Base-by-base conservation (phyloP, 164 flowering plant species). In the Magnolia changhungtana region DNA sequence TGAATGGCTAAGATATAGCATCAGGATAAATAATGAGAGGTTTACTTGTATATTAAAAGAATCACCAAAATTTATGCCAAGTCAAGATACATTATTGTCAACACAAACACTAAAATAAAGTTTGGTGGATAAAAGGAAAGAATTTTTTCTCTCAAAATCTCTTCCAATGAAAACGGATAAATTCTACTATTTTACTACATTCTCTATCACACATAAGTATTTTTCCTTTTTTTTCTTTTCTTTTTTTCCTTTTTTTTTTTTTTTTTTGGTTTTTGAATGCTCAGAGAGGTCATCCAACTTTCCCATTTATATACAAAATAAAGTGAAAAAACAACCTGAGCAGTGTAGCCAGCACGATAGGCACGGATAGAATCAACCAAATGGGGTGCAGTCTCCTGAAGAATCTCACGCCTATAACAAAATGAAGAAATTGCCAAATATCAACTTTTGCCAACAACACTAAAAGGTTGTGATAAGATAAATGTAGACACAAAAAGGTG, bases 301-400 rank as follows among this genome's bases (percentile, higher is more conserved):
- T 55, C 61, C 18, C 61, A 37, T 55, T 55, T 16, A 55, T 14
- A 67, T 24, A 20, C 29, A 65, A 65, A 21, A 19, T 10, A 63
- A 7, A 63, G 19, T 37, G 37, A 72, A 76, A 50, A 63, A 75
- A 85, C 50, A 27, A 93, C 99, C 97, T 91, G 83, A 79, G 95
- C 90, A 71, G 81, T 80, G 78, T 96, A 96, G 76, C 99, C 99
- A 79, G 82, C 94, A 69, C 99, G 97, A 81, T 96, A 96, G 74
- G 89, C 88, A 86, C 88, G 86, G 69, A 96, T 74, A 11, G 88
- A 86, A 61, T 89, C 81, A 50, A 88, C 89, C 72, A 93, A 84
- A 82, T 82, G 77, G 19, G 96, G 90, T 59, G 94, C 97, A 71
- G 91, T 85, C 80, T 91, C 89, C 71, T 86, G 85, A 82, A 96